phyloP scores from a whole-genome alignment of 768 basidiomycete genomes.

The Sporobolomyces phaffii region DNA sequence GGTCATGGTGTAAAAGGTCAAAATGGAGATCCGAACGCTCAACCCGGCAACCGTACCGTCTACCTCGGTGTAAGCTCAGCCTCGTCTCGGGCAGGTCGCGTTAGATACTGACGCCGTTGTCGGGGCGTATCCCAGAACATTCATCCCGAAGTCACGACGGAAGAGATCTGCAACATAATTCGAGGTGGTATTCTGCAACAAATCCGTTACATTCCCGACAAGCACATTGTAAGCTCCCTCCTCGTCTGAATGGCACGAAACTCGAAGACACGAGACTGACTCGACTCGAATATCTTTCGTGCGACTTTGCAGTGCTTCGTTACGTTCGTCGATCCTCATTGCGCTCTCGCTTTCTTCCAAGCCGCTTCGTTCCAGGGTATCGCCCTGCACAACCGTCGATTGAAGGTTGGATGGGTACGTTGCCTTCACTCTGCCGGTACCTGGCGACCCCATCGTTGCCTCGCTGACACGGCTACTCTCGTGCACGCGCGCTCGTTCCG shows the following conservation, averaged over 20 bases:
- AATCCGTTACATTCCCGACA: conserved; percentile 90
- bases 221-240: conserved; percentile 66
- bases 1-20: conserved; percentile 42
- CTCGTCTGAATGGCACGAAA: too few relatives aligned
- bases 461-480: not conserved
- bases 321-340: conserved; percentile 73
- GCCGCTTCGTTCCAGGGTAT: conserved; percentile 83
- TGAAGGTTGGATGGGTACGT: conserved; percentile 82
- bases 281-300: too few relatives aligned
- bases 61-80: conserved; percentile 71
- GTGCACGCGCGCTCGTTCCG: not conserved
- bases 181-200: conserved; percentile 95
- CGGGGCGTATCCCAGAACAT: too few relatives aligned
- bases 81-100: too few relatives aligned
- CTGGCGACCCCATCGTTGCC: not conserved
- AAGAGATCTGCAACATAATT: conserved; percentile 93
- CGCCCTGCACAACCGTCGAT: conserved; percentile 81
- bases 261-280: too few relatives aligned
- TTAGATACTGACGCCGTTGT: too few relatives aligned
- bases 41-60: conserved; percentile 80
- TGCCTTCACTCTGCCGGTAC: too few relatives aligned
- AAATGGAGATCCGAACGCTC: conserved; percentile 45
- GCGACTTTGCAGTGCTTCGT: conserved; percentile 55
- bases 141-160: conserved; percentile 87
- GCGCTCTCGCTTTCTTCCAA: conserved; percentile 90